Evolutionary conservation across 495 filamentous ascomycete genomes (phyloP).

Genomic region (Neurospora tetraspora): DNA sequence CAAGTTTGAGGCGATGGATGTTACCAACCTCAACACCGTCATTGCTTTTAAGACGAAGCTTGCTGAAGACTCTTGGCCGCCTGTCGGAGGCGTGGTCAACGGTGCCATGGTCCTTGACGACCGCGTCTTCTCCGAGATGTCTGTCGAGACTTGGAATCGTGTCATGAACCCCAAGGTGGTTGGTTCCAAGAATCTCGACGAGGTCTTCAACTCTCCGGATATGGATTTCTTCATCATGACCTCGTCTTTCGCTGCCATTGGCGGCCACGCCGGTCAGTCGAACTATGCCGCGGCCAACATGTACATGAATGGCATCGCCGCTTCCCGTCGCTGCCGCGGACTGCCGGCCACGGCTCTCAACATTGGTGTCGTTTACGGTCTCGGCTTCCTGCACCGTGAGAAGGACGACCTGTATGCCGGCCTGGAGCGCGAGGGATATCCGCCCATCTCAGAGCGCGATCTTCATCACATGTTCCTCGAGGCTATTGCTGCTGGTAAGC

Average conservation of each 20-base stretch:
- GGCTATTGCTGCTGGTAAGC: conserved; percentile 35
- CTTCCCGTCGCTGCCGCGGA: conserved; percentile 21
- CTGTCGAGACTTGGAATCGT: conserved; percentile 24
- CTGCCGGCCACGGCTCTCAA: conserved; percentile 37
- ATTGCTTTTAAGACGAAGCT: conserved; percentile 19
- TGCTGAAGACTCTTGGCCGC: conserved; percentile 14
- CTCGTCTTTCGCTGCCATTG: conserved; percentile 36
- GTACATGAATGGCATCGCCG: conserved; percentile 41
- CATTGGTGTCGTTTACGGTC: conserved; percentile 47
- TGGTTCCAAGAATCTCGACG: conserved; percentile 32
- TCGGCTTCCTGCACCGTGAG: conserved; percentile 45
- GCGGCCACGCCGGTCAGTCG: conserved; percentile 38
- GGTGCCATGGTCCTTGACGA: conserved; percentile 48
- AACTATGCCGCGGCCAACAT: conserved; percentile 50
- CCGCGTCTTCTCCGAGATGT: conserved; percentile 37
- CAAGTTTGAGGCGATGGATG: conserved; percentile 26
- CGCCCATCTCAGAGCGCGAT: conserved; percentile 48
- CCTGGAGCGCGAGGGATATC: conserved; percentile 36
- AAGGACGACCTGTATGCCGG: conserved; percentile 30
- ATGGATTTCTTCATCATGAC: conserved; percentile 43
- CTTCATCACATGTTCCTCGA: conserved; percentile 52
- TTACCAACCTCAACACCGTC: conserved; percentile 21
- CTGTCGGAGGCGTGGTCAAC: conserved; percentile 39
- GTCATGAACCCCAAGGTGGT: conserved; percentile 36
- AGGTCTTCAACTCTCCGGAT: conserved; percentile 17